Evolutionary conservation across 495 filamentous ascomycete species (phyloP).

Genomic region (Pseudomonodictys pantanalensis): DNA sequence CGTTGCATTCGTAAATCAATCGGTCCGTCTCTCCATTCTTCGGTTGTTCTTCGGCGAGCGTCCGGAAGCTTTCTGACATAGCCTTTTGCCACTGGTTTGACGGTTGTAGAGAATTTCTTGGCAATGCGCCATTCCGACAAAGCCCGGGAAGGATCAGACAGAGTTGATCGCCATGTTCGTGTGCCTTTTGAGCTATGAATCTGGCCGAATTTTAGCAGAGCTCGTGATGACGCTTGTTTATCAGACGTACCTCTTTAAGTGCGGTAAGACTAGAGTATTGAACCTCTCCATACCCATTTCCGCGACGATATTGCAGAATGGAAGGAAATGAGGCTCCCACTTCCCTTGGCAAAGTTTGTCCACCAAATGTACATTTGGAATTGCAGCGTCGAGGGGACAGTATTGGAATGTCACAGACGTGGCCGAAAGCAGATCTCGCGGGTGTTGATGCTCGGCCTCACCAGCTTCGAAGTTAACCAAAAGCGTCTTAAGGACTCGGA

Average conservation of each 20-base stretch:
- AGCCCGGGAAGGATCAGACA: constrained; percentile 24
- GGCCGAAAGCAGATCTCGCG: constrained; percentile 42
- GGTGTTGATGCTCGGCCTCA: constrained; percentile 18
- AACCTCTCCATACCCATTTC: constrained; percentile 74
- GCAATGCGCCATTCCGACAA: not conserved
- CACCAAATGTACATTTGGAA: constrained; percentile 62
- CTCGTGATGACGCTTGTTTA: not conserved
- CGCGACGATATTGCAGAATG: constrained; percentile 77
- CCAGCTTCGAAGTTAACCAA: constrained; percentile 2
- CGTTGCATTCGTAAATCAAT: constrained; percentile 16
- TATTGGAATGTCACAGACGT: constrained; percentile 66
- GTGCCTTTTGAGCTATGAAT: constrained; percentile 33
- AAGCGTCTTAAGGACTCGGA: constrained; percentile 48
- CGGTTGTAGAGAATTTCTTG: constrained; percentile 1
- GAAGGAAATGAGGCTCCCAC: constrained; percentile 67
- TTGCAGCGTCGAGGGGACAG: constrained; percentile 75
- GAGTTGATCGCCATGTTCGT: constrained; percentile 17
- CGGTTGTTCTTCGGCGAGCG: not conserved
- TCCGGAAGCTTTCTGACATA: constrained; percentile 7
- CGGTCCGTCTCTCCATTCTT: not conserved
- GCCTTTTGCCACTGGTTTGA: constrained; percentile 11
- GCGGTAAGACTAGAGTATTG: constrained; percentile 67
- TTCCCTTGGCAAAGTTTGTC: constrained; percentile 60
- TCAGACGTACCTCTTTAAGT: constrained; percentile 69
- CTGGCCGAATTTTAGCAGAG: constrained; percentile 15